phyloP scores from a whole-genome alignment of 768 basidiomycete genomes.

The Clitopilus hobsonii region DNA sequence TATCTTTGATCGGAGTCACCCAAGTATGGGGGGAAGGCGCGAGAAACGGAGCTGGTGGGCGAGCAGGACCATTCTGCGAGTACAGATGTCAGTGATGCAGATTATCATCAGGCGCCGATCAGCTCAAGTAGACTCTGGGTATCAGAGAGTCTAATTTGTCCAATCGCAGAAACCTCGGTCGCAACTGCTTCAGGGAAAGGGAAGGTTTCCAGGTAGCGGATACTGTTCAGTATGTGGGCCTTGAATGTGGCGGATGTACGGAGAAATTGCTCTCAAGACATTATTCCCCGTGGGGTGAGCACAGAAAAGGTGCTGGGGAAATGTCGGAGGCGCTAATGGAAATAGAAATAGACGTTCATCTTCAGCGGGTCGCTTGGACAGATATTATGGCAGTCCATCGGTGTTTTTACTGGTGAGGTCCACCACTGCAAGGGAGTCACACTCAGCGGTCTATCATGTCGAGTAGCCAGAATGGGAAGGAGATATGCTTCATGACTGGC shows the following conservation, averaged over 20 bases:
- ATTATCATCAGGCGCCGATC: no score
- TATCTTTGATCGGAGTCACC: no score
- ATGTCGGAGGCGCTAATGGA: neutral
- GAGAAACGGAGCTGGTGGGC: no score
- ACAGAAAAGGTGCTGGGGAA: neutral
- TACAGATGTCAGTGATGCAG: no score
- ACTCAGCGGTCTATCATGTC: no score
- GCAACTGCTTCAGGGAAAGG: neutral
- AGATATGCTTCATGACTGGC: no score
- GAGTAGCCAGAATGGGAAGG: no score
- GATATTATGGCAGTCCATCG: neutral
- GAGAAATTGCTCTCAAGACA: neutral
- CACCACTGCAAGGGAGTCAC: no score
- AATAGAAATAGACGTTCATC: neutral
- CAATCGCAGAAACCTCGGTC: neutral
- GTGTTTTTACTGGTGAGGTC: neutral
- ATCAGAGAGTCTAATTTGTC: neutral
- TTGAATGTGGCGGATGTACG: neutral
- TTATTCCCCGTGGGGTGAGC: neutral
- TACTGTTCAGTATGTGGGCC: neutral
- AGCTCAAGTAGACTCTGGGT: no score
- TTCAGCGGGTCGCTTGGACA: neutral
- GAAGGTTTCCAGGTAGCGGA: neutral
- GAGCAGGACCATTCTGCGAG: no score
- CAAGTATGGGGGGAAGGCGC: no score